These are phyloP conservation scores for Ustilago shanxiensis DNA, from an alignment of 1,284 basidiomycete genomes.

Conservation along the genomic window DNA sequence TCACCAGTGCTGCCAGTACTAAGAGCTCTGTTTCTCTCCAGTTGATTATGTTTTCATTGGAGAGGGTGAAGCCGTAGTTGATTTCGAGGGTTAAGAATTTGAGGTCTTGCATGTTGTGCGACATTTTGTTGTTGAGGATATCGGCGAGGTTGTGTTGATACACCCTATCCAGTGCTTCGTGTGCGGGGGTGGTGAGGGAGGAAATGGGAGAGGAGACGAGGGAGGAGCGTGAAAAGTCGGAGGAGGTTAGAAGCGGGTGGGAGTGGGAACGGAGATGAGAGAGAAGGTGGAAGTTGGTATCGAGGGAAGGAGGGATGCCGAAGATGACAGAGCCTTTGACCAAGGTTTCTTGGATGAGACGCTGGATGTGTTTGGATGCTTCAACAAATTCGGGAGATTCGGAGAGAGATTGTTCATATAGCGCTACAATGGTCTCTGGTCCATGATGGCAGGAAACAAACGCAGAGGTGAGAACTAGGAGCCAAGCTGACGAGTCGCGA, in stretches of 20 bases:
- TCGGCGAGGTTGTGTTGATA: conserved; percentile 42
- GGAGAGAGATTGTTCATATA: conserved; percentile 25
- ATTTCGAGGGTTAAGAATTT: conserved; percentile 42
- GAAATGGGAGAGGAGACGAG: conserved; percentile 2
- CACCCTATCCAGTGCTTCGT: conserved; percentile 11
- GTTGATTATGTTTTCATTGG: conserved; percentile 19
- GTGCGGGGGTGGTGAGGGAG: neutral
- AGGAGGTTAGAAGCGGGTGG: neutral
- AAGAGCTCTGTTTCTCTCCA: conserved; percentile 31
- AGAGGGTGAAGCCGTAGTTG: conserved; percentile 48
- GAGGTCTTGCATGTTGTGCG: conserved; percentile 37
- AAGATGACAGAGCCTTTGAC: conserved; percentile 32
- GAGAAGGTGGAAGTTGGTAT: conserved; percentile 32
- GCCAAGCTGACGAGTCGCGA: conserved; percentile 12
- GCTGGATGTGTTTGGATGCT: conserved; percentile 12
- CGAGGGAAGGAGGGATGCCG: conserved; percentile 33
- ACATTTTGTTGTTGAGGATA: conserved; percentile 25
- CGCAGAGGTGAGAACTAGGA: conserved; percentile 18
- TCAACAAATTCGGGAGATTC: no score
- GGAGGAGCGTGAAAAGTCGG: conserved; percentile 6
- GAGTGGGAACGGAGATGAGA: conserved; percentile 2
- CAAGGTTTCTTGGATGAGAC: conserved; percentile 24
- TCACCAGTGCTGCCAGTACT: conserved; percentile 28
- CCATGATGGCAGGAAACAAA: conserved; percentile 22
- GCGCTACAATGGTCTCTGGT: conserved; percentile 11